phyloP scores from a whole-genome alignment of 2,329 filamentous ascomycete species.

The Laburnicola sp. region DNA sequence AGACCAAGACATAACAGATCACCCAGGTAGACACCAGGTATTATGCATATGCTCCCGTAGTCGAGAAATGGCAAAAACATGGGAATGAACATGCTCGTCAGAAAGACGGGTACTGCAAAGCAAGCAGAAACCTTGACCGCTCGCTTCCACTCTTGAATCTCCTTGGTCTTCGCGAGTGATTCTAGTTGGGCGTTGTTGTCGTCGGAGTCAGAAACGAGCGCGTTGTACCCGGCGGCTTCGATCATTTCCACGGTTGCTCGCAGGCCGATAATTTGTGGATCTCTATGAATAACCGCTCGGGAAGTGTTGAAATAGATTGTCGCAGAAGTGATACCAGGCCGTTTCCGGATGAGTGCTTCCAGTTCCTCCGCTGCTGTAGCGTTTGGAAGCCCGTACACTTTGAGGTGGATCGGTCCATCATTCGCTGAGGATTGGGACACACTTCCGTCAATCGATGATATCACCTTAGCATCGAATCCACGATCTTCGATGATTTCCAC shows the following conservation, averaged over 20 bases:
- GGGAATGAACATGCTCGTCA: conserved; percentile 91
- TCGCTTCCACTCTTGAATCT: conserved; percentile 88
- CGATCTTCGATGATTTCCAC: conserved; percentile 83
- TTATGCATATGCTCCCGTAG: conserved; percentile 69
- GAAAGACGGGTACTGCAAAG: conserved; percentile 87
- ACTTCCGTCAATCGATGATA: conserved; percentile 71
- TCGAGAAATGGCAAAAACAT: conserved; percentile 79
- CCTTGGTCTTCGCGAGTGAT: conserved; percentile 91
- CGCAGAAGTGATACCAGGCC: conserved; percentile 74
- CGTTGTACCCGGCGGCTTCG: conserved; percentile 83
- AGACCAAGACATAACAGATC: conserved; percentile 82
- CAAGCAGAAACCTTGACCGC: conserved; percentile 76
- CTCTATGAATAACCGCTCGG: conserved; percentile 72
- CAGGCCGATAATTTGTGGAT: conserved; percentile 72
- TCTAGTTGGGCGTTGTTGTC: conserved; percentile 97
- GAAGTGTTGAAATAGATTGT: conserved; percentile 73
- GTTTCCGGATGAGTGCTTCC: conserved; percentile 66
- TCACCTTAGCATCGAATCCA: conserved; percentile 82
- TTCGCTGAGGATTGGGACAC: conserved; percentile 57
- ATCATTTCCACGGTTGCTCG: conserved; percentile 80
- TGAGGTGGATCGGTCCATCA: conserved; percentile 72
- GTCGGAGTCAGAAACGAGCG: conserved; percentile 84
- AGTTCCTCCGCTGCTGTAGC: conserved; percentile 71
- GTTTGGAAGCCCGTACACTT: conserved; percentile 78
- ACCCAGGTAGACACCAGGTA: conserved; percentile 80